Percentiles rank a stretch among this genome's conserved stretches.
These are phyloP conservation scores for Aspergillus heteromorphus DNA, from an alignment of 495 filamentous ascomycete genomes.

Conservation along the genomic window DNA sequence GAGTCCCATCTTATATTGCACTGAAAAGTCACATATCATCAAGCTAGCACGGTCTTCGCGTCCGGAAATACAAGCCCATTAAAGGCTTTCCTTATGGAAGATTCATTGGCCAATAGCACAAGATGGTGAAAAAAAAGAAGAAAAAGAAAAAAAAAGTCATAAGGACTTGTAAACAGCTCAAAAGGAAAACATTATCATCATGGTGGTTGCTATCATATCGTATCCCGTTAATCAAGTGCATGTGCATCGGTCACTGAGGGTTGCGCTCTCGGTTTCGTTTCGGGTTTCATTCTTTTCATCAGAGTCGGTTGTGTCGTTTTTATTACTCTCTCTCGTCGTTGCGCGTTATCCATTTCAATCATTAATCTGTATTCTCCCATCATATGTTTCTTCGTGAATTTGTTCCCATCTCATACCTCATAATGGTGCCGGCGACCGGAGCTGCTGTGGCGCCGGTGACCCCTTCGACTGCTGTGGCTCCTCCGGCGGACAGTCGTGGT, in stretches of 20 bases:
- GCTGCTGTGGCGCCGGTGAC: conserved; percentile 31
- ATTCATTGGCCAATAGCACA: not conserved
- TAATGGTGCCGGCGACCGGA: conserved; percentile 35
- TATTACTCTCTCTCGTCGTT: not conserved
- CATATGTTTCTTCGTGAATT: not conserved
- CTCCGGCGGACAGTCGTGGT: conserved; percentile 36
- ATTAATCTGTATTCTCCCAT: not conserved
- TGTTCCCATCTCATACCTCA: conserved; percentile 25
- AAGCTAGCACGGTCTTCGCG: not conserved
- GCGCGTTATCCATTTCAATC: not conserved
- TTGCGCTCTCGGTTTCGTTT: not conserved
- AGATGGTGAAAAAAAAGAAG: not conserved
- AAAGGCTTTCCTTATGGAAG: not conserved
- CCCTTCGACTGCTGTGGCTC: conserved; percentile 38
- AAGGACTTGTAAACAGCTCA: not conserved
- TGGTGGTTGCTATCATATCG: not conserved
- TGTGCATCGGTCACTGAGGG: not conserved
- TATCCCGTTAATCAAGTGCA: too few species aligned
- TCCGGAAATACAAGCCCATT: not conserved
- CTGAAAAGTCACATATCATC: not conserved
- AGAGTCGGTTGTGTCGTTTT: not conserved
- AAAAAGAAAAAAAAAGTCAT: not conserved
- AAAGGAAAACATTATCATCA: not conserved
- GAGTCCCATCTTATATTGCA: not conserved
- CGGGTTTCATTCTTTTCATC: not conserved